phyloP scores from a whole-genome alignment of 306 rosid species.

The Rosa persica region DNA sequence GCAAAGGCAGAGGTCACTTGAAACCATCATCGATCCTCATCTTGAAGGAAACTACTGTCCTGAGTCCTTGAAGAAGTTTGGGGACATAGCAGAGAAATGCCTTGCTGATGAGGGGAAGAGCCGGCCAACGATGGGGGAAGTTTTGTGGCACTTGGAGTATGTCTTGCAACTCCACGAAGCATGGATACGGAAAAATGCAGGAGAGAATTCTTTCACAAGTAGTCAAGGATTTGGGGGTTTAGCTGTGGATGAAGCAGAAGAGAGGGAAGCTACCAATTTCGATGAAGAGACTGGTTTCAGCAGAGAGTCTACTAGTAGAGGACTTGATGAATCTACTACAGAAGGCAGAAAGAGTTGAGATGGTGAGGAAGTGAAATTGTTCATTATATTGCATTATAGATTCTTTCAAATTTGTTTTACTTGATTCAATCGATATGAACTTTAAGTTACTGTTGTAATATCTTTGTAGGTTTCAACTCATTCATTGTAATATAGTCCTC shows the following conservation, averaged over 20 bases:
- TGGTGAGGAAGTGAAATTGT: conserved; percentile 20
- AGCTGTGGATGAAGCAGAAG: conserved; percentile 38
- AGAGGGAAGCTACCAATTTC: conserved; percentile 26
- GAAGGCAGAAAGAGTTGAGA: conserved; percentile 30
- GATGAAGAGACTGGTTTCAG: conserved; percentile 36
- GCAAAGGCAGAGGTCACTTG: conserved; percentile 69
- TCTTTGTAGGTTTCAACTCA: conserved; percentile 12
- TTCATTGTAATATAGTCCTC: conserved; percentile 18
- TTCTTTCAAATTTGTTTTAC: conserved; percentile 64
- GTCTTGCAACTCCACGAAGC: conserved; percentile 88
- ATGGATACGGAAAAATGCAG: conserved; percentile 50
- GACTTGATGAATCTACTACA: conserved; percentile 24
- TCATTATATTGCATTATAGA: conserved; percentile 29
- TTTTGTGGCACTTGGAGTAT: conserved; percentile 90
- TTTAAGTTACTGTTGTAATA: conserved; percentile 13
- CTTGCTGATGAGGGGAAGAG: conserved; percentile 87
- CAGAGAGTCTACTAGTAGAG: conserved; percentile 27
- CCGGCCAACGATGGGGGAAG: conserved; percentile 95
- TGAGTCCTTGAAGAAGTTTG: conserved; percentile 68
- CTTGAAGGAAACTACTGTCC: conserved; percentile 60
- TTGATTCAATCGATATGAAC: conserved; percentile 3
- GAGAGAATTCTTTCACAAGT: conserved; percentile 49
- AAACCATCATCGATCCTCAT: conserved; percentile 56
- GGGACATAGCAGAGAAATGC: conserved; percentile 91
- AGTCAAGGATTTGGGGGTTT: conserved; percentile 33